A percentile compares a stretch with the other conserved stretches of the same genome.
Conservation (phyloP, 2,329 filamentous ascomycete species). For the Sclerotinia glacialis region DNA sequence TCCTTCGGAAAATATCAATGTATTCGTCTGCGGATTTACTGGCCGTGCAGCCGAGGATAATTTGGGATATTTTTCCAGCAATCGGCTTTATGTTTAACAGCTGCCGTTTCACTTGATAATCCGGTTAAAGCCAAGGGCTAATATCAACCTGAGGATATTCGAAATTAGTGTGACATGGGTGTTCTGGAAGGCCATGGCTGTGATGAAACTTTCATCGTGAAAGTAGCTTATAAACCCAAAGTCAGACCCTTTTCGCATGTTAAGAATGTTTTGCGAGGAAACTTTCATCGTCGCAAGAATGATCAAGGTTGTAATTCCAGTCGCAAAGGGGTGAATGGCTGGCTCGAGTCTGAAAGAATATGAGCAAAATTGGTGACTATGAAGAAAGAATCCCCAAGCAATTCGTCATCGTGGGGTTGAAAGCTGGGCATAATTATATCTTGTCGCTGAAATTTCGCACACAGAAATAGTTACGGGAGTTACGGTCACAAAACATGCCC, state of each 20-base stretch:
- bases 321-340: too few relatives aligned
- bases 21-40: background rate
- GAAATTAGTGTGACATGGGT: background rate
- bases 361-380: too few relatives aligned
- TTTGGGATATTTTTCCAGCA: too few relatives aligned
- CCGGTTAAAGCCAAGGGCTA: background rate
- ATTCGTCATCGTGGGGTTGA: too few relatives aligned
- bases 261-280: slow-evolving; percentile 29
- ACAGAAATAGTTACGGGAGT: background rate
- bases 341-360: too few relatives aligned
- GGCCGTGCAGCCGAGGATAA: background rate
- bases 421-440: background rate
- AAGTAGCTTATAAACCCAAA: too few relatives aligned
- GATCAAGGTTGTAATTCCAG: background rate
- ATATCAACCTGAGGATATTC: background rate
- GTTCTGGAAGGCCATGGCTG: background rate
- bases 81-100: too few relatives aligned
- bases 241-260: slow-evolving; percentile 26
- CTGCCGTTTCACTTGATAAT: too few relatives aligned
- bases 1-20: too few relatives aligned
- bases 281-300: slow-evolving; percentile 18
- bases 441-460: background rate
- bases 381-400: too few relatives aligned
- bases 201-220: background rate
- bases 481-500: background rate